These are phyloP conservation scores for Ophiostoma piceae DNA, from an alignment of 2,329 filamentous ascomycete genomes.

Conservation along the genomic window DNA sequence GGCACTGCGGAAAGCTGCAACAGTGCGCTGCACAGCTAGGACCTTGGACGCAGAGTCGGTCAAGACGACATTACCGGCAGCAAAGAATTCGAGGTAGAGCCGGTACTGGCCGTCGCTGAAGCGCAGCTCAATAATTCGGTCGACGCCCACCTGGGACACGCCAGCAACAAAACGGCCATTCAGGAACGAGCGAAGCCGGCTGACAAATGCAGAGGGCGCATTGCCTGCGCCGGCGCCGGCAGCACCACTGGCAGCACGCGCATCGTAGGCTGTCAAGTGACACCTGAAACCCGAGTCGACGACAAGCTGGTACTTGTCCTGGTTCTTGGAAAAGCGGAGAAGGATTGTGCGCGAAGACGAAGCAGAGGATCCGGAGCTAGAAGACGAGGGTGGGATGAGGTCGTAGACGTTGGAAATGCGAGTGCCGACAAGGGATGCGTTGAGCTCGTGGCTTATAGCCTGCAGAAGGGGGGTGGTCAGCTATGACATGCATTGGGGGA, in stretches of 20 bases:
- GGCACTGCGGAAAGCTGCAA: slow-evolving; percentile 27
- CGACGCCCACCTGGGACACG: slow-evolving; percentile 81
- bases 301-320: slow-evolving; percentile 81
- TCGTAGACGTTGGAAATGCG: slow-evolving; percentile 94
- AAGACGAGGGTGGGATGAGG: slow-evolving; percentile 41
- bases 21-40: slow-evolving; percentile 63
- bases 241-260: slow-evolving; percentile 60
- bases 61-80: slow-evolving; percentile 85
- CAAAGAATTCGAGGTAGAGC: slow-evolving; percentile 92
- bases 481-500: neutral
- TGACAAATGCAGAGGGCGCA: slow-evolving; percentile 79
- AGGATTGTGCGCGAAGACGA: slow-evolving; percentile 76
- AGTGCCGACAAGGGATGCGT: slow-evolving; percentile 66
- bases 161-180: slow-evolving; percentile 79
- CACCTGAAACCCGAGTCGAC: slow-evolving; percentile 95
- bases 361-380: slow-evolving; percentile 19
- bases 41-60: slow-evolving; percentile 82
- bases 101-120: slow-evolving; percentile 89
- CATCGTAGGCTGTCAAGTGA: slow-evolving; percentile 79
- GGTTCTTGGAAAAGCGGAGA: slow-evolving; percentile 88
- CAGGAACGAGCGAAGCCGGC: slow-evolving; percentile 77
- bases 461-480: slow-evolving; percentile 35
- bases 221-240: neutral
- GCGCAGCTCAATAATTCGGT: slow-evolving; percentile 84
- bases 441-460: slow-evolving; percentile 93